Percentiles rank a stretch among this genome's conserved stretches.
These are phyloP conservation scores for Didymella glomerata DNA, from an alignment of 2,329 filamentous ascomycete species.

Conservation along the genomic window DNA sequence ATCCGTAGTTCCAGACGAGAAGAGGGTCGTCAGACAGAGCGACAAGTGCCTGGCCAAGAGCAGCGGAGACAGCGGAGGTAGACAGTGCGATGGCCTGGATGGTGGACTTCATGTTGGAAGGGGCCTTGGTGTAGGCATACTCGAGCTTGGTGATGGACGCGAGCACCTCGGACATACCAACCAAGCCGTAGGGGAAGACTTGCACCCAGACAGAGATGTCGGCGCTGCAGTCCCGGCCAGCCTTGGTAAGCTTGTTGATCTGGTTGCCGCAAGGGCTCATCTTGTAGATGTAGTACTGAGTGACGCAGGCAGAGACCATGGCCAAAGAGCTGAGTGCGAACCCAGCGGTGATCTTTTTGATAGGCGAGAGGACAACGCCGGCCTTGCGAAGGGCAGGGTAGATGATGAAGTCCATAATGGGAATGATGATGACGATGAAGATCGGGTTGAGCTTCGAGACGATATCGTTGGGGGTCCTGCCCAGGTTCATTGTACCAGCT, in stretches of 20 bases:
- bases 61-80: slow-evolving; percentile 45
- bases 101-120: slow-evolving; percentile 66
- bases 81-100: slow-evolving; percentile 49
- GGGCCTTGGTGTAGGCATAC: slow-evolving; percentile 55
- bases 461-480: slow-evolving; percentile 79
- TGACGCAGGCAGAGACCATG: slow-evolving; percentile 65
- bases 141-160: slow-evolving; percentile 75
- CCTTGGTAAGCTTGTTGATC: slow-evolving; percentile 45
- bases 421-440: slow-evolving; percentile 72
- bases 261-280: slow-evolving; percentile 39
- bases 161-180: slow-evolving; percentile 68
- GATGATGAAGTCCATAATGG: slow-evolving; percentile 68
- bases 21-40: slow-evolving; percentile 45
- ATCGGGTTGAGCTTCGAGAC: slow-evolving; percentile 80
- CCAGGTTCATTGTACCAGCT: slow-evolving; percentile 70
- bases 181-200: slow-evolving; percentile 62
- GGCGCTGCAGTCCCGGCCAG: slow-evolving; percentile 53
- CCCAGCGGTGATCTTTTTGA: slow-evolving; percentile 77
- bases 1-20: slow-evolving; percentile 46
- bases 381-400: slow-evolving; percentile 74
- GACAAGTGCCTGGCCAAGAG: slow-evolving; percentile 45
- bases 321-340: slow-evolving; percentile 71
- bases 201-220: slow-evolving; percentile 66
- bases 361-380: slow-evolving; percentile 73
- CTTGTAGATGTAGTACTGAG: slow-evolving; percentile 64